Evolutionary conservation across 345 rosid species (phyloP), one percentile per base, ranked within the genome.

Genomic region (Citrus sp.): DNA sequence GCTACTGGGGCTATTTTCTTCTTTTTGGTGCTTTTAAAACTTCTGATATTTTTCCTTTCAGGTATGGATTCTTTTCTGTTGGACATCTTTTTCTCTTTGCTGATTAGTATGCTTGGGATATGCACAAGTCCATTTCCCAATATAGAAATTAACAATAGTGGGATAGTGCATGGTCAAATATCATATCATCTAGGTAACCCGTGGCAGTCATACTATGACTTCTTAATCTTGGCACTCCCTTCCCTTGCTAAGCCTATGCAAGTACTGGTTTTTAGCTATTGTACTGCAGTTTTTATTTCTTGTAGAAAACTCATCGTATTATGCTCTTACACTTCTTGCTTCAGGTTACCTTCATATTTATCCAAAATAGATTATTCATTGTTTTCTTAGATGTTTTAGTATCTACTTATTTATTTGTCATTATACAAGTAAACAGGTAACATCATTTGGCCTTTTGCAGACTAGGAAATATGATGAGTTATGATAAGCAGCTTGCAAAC

Each of bases 1-100:
- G 98, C 81, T 93, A 97, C 73, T 97, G 98, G 99, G 86, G 91
- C 49, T 97, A 89, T 85, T 97, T 92, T 84, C 90, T 96, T 75
- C 68, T 88, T 69, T 78, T 71, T 61, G 61, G 77, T 85, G 84
- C 78, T 69, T 90, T 76, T 81, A 86, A 78, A 82, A 82, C 82
- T 82, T 79, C 83, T 37, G 86, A 85, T 78, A 89, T 94, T 79
- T 87, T 97, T 59, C 98, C 98, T 80, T 93, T 94, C 88, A 97
- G 98, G 99, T 90, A 87, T 79, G 34, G 22, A 49, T 76, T 49
- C 67, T 67, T 73, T 82, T 75, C 21, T 76, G 42, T 34, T 65
- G 27, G 21, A 75, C 71, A 40, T n/a, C 30, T 34, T 51, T 60
- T 71, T 76, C 69, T 69, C 56, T 70, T 75, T 75, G 18, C 32